Evolutionary conservation across 1,284 basidiomycete species (phyloP), one percentile per base, ranked within the genome.

Genomic region (Marasmius fiardii): DNA sequence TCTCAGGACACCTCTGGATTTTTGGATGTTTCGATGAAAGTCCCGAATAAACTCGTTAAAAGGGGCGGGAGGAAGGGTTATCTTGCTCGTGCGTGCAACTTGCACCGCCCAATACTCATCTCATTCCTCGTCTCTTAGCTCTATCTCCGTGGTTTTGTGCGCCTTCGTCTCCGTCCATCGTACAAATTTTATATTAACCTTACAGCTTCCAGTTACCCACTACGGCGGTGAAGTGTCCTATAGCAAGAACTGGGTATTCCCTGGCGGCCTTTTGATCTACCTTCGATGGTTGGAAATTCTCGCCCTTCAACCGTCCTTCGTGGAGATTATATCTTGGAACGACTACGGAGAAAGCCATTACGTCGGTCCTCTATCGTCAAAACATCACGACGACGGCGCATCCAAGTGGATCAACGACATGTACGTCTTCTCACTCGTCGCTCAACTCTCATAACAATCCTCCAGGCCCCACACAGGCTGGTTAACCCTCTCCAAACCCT

Each of bases 281-380:
- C 60, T 65, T 51, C 65, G 67, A 23, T 68, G 66, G 66, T 43
- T 64, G 24, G 64, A 72, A 50, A 64, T 70, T 54, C 59, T 68
- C 18, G 60, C 64, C 12, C 59, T 68, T n/a, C 60, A 67, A 26
- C 74, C 62, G 62, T 68, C 68, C 55, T 68, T 77, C 51, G 71
- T 77, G n/a, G 75, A 79, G 67, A 71, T 78, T 58, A 58, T 66
- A 7, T 66, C 65, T 5, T 68, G 67, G 67, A 67, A 68, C 43
- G 67, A 68, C 50, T 63, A 64, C 21, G 64, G 64, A 20, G 64
- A 65, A 53, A 61, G 60, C 14, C 63, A 64, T 41, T 65, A 65
- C 52, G 58, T 64, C 2, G 64, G 62, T 4, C 64, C 64, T 1
- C 48, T 65, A 16, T 60, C 59, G 39, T 61, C 61, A 52, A 58